Conservation (phyloP, 2,329 filamentous ascomycete genomes). For the Claviceps pazoutovae region DNA sequence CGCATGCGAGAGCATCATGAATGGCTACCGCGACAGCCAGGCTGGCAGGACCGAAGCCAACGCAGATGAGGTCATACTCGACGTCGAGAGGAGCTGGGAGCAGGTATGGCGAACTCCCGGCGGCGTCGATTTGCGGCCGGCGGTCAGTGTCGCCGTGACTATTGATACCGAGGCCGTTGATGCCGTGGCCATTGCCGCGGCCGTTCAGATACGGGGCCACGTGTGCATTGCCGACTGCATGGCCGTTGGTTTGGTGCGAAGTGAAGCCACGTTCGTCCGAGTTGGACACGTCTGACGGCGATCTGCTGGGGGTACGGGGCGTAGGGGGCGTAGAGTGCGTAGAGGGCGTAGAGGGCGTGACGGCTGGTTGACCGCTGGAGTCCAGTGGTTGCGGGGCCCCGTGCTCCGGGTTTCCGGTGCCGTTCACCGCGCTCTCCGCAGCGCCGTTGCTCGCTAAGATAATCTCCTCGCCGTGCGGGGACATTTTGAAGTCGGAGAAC, state of each 20-base stretch:
- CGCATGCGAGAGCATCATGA: constrained; percentile 56
- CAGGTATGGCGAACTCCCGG: constrained; percentile 20
- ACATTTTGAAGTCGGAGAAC: constrained; percentile 13
- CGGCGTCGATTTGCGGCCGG: constrained; percentile 12
- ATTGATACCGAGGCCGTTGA: background rate
- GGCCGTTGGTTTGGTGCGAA: background rate
- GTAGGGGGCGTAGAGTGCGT: constrained; percentile 1
- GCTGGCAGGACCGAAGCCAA: constrained; percentile 87
- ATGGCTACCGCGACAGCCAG: constrained; percentile 80
- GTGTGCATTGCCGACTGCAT: background rate
- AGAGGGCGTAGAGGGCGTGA: constrained; percentile 3
- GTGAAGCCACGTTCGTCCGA: constrained; percentile 9
- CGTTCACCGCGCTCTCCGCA: constrained; percentile 6
- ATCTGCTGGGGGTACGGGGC: constrained; percentile 3
- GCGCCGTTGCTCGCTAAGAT: constrained; percentile 15
- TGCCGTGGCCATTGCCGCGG: constrained; percentile 5
- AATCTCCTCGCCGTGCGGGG: constrained; percentile 21
- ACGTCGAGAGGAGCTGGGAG: constrained; percentile 43
- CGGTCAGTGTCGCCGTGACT: background rate
- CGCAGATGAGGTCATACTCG: constrained; percentile 72
- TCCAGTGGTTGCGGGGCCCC: constrained; percentile 4
- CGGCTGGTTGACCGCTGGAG: background rate
- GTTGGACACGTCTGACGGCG: background rate
- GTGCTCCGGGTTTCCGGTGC: constrained; percentile 3
- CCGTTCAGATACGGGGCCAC: constrained; percentile 8